Percentiles rank a stretch among this genome's conserved stretches.
phyloP scores from a whole-genome alignment of 2,329 filamentous ascomycete species.

The Aspergillus spinulosporus region DNA sequence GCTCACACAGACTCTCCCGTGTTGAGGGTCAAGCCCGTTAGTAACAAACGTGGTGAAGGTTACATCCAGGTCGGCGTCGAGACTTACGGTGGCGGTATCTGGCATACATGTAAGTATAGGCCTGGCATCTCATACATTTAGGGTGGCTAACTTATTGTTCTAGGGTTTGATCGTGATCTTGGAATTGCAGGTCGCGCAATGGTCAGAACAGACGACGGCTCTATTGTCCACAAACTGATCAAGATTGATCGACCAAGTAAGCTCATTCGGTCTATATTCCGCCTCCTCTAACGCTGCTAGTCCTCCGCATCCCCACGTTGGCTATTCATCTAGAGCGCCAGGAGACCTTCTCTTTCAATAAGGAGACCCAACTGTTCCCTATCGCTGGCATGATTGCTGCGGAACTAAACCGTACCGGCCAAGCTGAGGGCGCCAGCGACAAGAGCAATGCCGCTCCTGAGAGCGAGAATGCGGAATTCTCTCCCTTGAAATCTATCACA shows the following conservation, averaged over 20 bases:
- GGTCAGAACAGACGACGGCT: slow-evolving; percentile 70
- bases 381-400: slow-evolving; percentile 85
- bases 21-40: slow-evolving; percentile 89
- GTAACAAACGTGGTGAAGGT: slow-evolving; percentile 80
- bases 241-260: slow-evolving; percentile 80
- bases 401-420: slow-evolving; percentile 75
- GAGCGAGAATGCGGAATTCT: slow-evolving; percentile 59
- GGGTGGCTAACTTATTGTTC: slow-evolving; percentile 15
- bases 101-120: slow-evolving; percentile 71
- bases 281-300: slow-evolving; percentile 27
- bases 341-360: slow-evolving; percentile 88
- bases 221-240: slow-evolving; percentile 79
- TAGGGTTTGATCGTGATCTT: slow-evolving; percentile 89
- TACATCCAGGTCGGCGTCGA: slow-evolving; percentile 95
- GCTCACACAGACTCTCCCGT: slow-evolving; percentile 95
- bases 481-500: slow-evolving; percentile 72
- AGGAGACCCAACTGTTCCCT: slow-evolving; percentile 92
- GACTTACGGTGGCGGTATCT: slow-evolving; percentile 93
- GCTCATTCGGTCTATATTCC: neutral
- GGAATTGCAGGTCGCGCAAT: slow-evolving; percentile 86
- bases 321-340: slow-evolving; percentile 91
- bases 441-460: slow-evolving; percentile 23
- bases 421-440: slow-evolving; percentile 37
- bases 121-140: neutral
- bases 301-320: slow-evolving; percentile 87